Evolutionary conservation across 1,284 basidiomycete genomes (phyloP), one percentile per base, ranked within the genome.

Genomic region (Hymenochaete sp.): DNA sequence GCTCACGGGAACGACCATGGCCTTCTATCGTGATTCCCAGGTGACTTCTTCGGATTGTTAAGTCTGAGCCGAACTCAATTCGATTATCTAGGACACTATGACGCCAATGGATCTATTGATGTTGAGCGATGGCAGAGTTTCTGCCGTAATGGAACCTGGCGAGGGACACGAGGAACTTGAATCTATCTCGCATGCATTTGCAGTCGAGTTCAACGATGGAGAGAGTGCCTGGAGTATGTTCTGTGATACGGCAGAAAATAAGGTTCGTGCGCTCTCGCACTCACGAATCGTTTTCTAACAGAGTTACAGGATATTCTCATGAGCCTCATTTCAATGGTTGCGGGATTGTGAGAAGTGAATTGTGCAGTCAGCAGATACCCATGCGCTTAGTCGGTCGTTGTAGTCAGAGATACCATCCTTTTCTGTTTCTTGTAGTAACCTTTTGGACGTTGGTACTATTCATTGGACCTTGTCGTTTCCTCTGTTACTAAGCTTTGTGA

Each of bases 131-230:
- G 69, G 66, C 11, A 57, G 65, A 13, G 58, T 81, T 6, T 60
- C 62, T 33, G 70, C 61, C 7, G 56, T 82, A 45, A 67, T 70
- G 43, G 83, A 86, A 55, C 82, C 79, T 72, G 67, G 73, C 46
- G 78, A 85, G 47, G 82, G 82, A 1, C 82, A 75, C 49, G 83
- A 85, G 50, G 80, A 84, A 42, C 61, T 86, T 19, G 72, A 79
- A 57, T 71, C 80, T 2, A 78, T 86, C 36, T 71, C 79, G 2
- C 67, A 79, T 55, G 80, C 83, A 0, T 84, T 86, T 59, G 80
- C 73, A 1, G 61, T 86, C 18, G 77, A 77, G 52, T 77, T 84
- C 54, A 63, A 62, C 22, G 71, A 75, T 50, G 68, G 62, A 4
- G 63, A 60, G 14, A 62, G 61, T 18, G 59, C 64, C 11, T 83